Evolutionary conservation across 345 rosid genomes (phyloP).

Genomic region (Populus nigra): DNA sequence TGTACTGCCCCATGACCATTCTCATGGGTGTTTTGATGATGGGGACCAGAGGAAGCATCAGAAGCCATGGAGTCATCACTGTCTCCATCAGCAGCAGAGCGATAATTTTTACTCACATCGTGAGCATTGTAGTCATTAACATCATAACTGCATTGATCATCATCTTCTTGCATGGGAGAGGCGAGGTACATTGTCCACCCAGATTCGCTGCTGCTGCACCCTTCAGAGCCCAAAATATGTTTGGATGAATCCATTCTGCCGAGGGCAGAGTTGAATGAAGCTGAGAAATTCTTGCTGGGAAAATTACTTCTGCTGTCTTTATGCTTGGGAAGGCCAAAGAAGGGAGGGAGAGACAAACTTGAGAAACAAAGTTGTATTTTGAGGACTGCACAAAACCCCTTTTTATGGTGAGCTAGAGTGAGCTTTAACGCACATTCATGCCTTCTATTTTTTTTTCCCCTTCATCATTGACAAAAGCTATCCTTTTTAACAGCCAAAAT

Average conservation of each 20-base stretch:
- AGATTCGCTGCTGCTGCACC: slow-evolving; percentile 77
- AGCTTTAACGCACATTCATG: slow-evolving; percentile 7
- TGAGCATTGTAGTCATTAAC: slow-evolving; percentile 7
- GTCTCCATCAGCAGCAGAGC: slow-evolving; percentile 24
- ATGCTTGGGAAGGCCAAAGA: background rate
- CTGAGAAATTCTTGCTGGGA: background rate
- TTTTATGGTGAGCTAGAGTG: slow-evolving; percentile 1
- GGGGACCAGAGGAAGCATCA: slow-evolving; percentile 71
- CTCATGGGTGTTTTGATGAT: slow-evolving; percentile 29
- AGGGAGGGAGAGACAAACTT: slow-evolving; percentile 1
- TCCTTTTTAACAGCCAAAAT: background rate
- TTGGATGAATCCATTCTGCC: slow-evolving; percentile 36
- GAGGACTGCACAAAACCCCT: background rate
- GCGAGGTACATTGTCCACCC: slow-evolving; percentile 76
- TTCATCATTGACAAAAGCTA: background rate
- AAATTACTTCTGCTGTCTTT: background rate
- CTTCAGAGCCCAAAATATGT: slow-evolving; percentile 43
- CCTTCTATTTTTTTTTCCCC: slow-evolving; percentile 10
- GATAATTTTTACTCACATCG: background rate
- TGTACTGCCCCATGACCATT: slow-evolving; percentile 11
- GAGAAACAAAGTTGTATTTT: background rate
- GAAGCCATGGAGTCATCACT: slow-evolving; percentile 84
- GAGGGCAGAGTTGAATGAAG: background rate
- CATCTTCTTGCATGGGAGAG: slow-evolving; percentile 57
- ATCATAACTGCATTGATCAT: slow-evolving; percentile 26